Evolutionary conservation across 1,284 basidiomycete genomes (phyloP).

Genomic region (Papiliotrema terrestris): DNA sequence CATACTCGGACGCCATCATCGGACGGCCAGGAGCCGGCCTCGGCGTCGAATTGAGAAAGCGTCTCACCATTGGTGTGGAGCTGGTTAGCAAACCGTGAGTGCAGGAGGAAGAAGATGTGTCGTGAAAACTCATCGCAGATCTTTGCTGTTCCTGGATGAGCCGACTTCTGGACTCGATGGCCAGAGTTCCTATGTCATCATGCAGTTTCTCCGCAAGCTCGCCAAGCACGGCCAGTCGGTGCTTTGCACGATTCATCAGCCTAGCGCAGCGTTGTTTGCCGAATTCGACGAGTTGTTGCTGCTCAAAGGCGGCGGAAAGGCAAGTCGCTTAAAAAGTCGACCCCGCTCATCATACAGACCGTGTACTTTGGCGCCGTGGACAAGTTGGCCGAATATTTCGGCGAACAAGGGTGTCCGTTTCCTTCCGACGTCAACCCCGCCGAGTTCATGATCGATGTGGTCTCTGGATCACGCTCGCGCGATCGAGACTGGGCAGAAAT

Average conservation of each 20-base stretch:
- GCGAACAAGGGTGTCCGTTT: conserved; percentile 45
- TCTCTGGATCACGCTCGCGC: conserved; percentile 34
- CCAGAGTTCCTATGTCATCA: conserved; percentile 54
- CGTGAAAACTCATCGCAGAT: background rate
- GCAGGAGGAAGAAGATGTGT: background rate
- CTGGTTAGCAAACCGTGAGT: conserved; percentile 54
- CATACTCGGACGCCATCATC: conserved; percentile 51
- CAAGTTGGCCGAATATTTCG: conserved; percentile 54
- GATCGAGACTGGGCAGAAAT: conserved; percentile 68
- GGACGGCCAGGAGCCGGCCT: conserved; percentile 49
- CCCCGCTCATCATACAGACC: background rate
- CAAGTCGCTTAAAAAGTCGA: conserved; percentile 4
- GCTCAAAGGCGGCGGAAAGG: conserved; percentile 47
- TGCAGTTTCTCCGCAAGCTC: conserved; percentile 57
- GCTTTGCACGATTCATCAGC: conserved; percentile 26
- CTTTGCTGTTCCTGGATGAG: conserved; percentile 52
- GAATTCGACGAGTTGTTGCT: conserved; percentile 52
- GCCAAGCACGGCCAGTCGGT: conserved; percentile 64
- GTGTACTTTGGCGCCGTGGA: conserved; percentile 51
- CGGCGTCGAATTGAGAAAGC: conserved; percentile 51
- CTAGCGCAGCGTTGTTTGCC: conserved; percentile 25
- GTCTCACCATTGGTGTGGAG: conserved; percentile 56
- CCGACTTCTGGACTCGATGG: conserved; percentile 51
- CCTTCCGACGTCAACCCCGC: conserved; percentile 53
- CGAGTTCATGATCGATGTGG: conserved; percentile 49